Percentiles rank a stretch among this genome's conserved stretches.
These are phyloP conservation scores for Kwoniella newhampshirensis DNA, from an alignment of 768 basidiomycete species.

Conservation along the genomic window DNA sequence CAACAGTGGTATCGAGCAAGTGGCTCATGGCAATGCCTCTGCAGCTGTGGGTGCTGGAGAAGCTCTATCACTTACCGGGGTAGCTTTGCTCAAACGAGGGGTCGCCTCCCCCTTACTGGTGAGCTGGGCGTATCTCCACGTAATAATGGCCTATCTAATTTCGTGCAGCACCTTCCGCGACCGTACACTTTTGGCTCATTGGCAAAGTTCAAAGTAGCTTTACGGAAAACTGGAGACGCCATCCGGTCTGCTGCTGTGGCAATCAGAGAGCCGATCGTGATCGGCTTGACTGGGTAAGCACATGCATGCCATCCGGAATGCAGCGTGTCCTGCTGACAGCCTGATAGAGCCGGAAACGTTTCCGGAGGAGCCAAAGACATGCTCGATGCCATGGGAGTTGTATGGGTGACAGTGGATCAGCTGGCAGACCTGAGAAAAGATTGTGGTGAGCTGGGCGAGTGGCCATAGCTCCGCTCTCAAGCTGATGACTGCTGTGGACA, in stretches of 20 bases:
- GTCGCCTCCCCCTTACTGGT: conserved; percentile 81
- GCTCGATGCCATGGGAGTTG: conserved; percentile 68
- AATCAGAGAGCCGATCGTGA: conserved; percentile 70
- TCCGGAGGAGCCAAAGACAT: conserved; percentile 73
- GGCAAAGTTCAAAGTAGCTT: conserved; percentile 59
- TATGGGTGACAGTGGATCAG: conserved; percentile 61
- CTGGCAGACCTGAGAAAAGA: conserved; percentile 54
- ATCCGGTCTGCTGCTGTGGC: conserved; percentile 60
- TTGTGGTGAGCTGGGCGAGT: conserved; percentile 5
- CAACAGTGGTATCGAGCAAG: background rate
- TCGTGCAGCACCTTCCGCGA: conserved; percentile 67
- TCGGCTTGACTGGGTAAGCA: conserved; percentile 76
- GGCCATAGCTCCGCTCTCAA: no score
- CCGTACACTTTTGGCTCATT: conserved; percentile 72
- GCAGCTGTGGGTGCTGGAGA: conserved; percentile 81
- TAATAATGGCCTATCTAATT: background rate
- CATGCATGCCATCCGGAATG: conserved; percentile 1
- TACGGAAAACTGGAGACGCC: conserved; percentile 62
- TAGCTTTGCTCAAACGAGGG: conserved; percentile 73
- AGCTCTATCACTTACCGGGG: conserved; percentile 73
- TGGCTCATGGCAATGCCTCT: conserved; percentile 2
- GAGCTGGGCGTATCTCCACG: conserved; percentile 40
- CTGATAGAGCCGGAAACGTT: conserved; percentile 72
- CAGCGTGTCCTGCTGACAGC: conserved; percentile 6
- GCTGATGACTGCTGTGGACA: no score